Percentiles rank a stretch among this genome's conserved stretches.
Conservation (phyloP, 495 filamentous ascomycete species). For the Saxophila tyrrhenica region DNA sequence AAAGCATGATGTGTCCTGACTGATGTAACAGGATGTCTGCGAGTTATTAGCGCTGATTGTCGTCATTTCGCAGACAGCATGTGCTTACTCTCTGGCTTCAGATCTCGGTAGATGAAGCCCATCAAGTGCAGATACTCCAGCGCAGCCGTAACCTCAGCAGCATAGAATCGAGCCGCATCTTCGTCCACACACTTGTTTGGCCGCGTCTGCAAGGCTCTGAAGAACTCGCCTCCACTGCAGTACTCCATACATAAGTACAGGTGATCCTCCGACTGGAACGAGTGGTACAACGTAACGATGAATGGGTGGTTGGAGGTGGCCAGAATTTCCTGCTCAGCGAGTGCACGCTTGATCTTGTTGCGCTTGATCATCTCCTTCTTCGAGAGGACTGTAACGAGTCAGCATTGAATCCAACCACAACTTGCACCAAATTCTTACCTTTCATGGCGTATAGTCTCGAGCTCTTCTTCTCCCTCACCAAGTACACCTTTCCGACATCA, state of each 20-base stretch:
- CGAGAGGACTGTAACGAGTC: conserved; percentile 61
- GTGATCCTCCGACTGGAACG: conserved; percentile 97
- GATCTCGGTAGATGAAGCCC: conserved; percentile 97
- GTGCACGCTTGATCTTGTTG: conserved; percentile 97
- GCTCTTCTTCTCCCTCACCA: conserved; percentile 96
- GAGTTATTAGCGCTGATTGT: conserved; percentile 3
- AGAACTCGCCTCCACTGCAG: conserved; percentile 97
- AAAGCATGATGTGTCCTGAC: conserved; percentile 98
- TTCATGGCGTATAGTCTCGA: conserved; percentile 96
- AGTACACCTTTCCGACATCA: conserved; percentile 95
- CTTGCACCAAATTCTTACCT: conserved; percentile 56
- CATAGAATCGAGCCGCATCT: conserved; percentile 95
- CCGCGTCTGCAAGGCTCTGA: conserved; percentile 88
- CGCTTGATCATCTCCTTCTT: conserved; percentile 99
- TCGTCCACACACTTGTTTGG: conserved; percentile 95
- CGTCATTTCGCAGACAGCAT: background rate
- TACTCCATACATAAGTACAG: conserved; percentile 99
- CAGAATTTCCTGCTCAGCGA: conserved; percentile 95
- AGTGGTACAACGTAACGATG: conserved; percentile 96
- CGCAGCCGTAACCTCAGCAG: conserved; percentile 94
- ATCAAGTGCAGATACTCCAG: conserved; percentile 96
- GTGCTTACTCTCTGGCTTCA: conserved; percentile 90
- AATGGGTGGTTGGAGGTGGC: conserved; percentile 98
- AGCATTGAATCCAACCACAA: conserved; percentile 31
- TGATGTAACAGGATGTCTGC: conserved; percentile 94